Evolutionary conservation across 305 asterid genomes (phyloP).

Genomic region (Nicotiana rustica): DNA sequence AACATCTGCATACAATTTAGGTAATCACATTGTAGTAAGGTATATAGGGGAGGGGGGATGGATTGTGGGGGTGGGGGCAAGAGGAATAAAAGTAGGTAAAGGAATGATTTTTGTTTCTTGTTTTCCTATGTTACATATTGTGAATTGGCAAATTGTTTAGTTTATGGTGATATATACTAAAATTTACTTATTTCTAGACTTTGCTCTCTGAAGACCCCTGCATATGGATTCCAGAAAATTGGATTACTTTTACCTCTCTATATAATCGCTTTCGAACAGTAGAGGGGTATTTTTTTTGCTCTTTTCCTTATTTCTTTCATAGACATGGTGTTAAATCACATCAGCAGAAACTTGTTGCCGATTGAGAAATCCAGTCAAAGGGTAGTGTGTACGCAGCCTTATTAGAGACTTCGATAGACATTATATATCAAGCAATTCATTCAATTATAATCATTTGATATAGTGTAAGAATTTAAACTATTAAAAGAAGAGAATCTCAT

Average conservation of each 20-base stretch:
- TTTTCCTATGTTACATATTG: not conserved
- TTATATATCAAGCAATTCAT: not conserved
- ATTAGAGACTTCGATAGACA: too few relatives aligned
- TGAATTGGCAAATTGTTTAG: constrained; percentile 7
- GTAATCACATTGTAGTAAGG: not conserved
- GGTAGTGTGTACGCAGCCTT: too few relatives aligned
- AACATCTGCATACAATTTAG: not conserved
- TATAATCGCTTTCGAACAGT: too few relatives aligned
- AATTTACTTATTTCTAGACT: not conserved
- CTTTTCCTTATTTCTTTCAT: not conserved
- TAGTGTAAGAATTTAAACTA: not conserved
- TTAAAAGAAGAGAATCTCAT: not conserved
- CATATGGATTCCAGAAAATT: too few relatives aligned
- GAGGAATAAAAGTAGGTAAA: constrained; percentile 17
- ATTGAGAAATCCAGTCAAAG: not conserved
- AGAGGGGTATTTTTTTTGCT: too few relatives aligned
- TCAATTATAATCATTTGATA: not conserved
- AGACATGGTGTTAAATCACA: not conserved
- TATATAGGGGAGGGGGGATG: not conserved
- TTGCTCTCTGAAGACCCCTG: not conserved
- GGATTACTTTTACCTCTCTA: too few relatives aligned
- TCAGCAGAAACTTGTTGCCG: not conserved
- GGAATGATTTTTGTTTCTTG: not conserved
- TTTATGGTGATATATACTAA: constrained; percentile 12
- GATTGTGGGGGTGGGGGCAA: not conserved